Conservation (phyloP, 441 rosid genomes). For the Bruguiera hainesii region DNA sequence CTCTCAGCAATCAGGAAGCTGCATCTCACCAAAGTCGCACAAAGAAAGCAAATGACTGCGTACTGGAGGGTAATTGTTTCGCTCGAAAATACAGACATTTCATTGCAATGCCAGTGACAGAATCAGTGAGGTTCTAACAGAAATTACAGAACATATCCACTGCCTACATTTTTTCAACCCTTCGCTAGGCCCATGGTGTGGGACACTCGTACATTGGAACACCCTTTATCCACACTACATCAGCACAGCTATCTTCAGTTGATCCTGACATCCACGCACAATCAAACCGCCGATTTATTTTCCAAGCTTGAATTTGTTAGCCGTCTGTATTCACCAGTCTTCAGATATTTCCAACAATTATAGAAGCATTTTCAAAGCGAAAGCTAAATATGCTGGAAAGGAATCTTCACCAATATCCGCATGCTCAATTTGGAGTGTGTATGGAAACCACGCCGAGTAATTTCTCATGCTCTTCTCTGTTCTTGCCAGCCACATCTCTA, state of each 20-base stretch:
- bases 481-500: conserved; percentile 54
- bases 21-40: not conserved
- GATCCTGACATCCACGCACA: conserved; percentile 25
- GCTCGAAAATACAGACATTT: conserved; percentile 7
- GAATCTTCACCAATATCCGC: conserved; percentile 10
- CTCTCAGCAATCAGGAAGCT: conserved; percentile 5
- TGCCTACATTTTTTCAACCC: not conserved
- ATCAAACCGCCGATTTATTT: conserved; percentile 16
- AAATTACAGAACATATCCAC: conserved; percentile 16
- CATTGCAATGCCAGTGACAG: conserved; percentile 16
- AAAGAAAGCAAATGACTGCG: not conserved
- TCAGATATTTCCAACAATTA: conserved; percentile 16
- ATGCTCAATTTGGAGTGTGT: conserved; percentile 63
- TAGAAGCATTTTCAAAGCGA: not conserved
- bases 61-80: not conserved
- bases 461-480: conserved; percentile 76
- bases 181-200: too few relatives aligned
- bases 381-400: not conserved
- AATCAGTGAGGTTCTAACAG: conserved; percentile 7
- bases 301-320: conserved; percentile 13
- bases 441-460: conserved; percentile 61
- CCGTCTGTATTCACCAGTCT: conserved; percentile 12
- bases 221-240: not conserved
- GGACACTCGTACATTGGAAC: too few relatives aligned
- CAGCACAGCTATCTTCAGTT: conserved; percentile 55